These are phyloP conservation scores for Pestalotiopsis fici DNA, from an alignment of 2,329 filamentous ascomycete genomes.

Conservation along the genomic window DNA sequence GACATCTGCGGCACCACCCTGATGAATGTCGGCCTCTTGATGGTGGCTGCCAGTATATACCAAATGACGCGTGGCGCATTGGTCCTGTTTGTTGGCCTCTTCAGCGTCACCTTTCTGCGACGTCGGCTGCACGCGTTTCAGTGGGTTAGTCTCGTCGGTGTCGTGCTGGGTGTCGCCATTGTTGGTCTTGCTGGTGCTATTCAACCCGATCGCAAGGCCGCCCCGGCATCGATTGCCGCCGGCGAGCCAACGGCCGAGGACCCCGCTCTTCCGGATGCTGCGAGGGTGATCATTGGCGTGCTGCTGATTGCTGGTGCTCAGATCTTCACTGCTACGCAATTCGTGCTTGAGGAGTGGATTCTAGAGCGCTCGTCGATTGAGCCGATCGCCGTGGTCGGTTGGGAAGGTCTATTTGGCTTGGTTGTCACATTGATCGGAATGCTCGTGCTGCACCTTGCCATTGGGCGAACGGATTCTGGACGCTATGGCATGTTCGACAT, in stretches of 20 bases:
- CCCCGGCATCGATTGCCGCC: conserved; percentile 30
- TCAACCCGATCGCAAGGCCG: conserved; percentile 60
- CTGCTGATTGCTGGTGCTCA: conserved; percentile 90
- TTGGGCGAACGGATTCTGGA: conserved; percentile 76
- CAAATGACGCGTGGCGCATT: conserved; percentile 97
- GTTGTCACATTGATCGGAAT: conserved; percentile 76
- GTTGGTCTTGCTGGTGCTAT: conserved; percentile 89
- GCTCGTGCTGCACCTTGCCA: conserved; percentile 73
- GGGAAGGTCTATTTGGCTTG: conserved; percentile 95
- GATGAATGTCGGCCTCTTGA: conserved; percentile 93
- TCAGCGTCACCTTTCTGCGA: conserved; percentile 88
- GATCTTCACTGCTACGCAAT: conserved; percentile 95
- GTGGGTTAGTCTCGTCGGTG: conserved; percentile 85
- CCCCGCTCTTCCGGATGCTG: conserved; percentile 41
- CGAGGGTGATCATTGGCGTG: conserved; percentile 78
- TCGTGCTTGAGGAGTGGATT: conserved; percentile 93
- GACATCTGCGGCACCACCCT: conserved; percentile 94
- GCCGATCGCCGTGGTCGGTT: conserved; percentile 89
- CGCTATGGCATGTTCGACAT: conserved; percentile 87
- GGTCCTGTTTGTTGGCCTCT: conserved; percentile 92
- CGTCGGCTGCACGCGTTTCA: conserved; percentile 83
- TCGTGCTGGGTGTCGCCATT: conserved; percentile 83
- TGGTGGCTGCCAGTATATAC: conserved; percentile 95
- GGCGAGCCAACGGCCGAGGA: conserved; percentile 22
- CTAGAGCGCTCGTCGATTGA: conserved; percentile 67